A percentile compares a stretch with the other conserved stretches of the same genome.
These are phyloP conservation scores for Trichoderma orchidacearum DNA, from an alignment of 495 filamentous ascomycete species.

Conservation along the genomic window DNA sequence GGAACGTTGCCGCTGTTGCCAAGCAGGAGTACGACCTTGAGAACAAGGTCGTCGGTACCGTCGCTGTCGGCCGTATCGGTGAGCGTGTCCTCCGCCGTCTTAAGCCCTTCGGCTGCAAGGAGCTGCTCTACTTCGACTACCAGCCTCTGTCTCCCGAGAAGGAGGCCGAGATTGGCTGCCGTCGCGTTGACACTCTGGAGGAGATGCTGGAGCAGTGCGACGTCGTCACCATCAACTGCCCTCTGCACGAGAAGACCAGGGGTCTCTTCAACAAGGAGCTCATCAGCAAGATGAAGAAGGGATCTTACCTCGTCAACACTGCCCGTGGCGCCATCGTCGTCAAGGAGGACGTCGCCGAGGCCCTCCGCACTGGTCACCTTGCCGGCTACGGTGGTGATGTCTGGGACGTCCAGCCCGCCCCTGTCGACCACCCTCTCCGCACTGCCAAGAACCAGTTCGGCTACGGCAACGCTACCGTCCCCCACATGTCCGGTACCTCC, in stretches of 20 bases:
- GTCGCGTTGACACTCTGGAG: slow-evolving; percentile 76
- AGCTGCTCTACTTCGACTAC: slow-evolving; percentile 98
- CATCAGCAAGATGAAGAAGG: slow-evolving; percentile 98
- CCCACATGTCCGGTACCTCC: slow-evolving; percentile 95
- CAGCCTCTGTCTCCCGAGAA: slow-evolving; percentile 76
- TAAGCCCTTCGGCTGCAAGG: slow-evolving; percentile 98
- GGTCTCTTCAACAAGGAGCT: slow-evolving; percentile 99
- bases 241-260: slow-evolving; percentile 91
- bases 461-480: slow-evolving; percentile 95
- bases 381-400: slow-evolving; percentile 95
- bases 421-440: slow-evolving; percentile 86
- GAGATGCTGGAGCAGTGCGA: slow-evolving; percentile 95
- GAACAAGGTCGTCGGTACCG: slow-evolving; percentile 94
- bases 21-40: slow-evolving; percentile 98
- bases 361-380: slow-evolving; percentile 85
- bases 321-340: slow-evolving; percentile 97
- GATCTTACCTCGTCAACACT: slow-evolving; percentile 94
- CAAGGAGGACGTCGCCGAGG: slow-evolving; percentile 96
- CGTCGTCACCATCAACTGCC: slow-evolving; percentile 98
- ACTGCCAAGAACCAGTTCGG: slow-evolving; percentile 89
- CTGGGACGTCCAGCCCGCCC: slow-evolving; percentile 73
- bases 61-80: slow-evolving; percentile 93
- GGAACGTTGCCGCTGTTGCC: slow-evolving; percentile 89
- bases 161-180: slow-evolving; percentile 93
- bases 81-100: slow-evolving; percentile 93